These are phyloP conservation scores for Bryopsis sp. DNA, from an alignment of 139 green algal species.

Conservation along the genomic window DNA sequence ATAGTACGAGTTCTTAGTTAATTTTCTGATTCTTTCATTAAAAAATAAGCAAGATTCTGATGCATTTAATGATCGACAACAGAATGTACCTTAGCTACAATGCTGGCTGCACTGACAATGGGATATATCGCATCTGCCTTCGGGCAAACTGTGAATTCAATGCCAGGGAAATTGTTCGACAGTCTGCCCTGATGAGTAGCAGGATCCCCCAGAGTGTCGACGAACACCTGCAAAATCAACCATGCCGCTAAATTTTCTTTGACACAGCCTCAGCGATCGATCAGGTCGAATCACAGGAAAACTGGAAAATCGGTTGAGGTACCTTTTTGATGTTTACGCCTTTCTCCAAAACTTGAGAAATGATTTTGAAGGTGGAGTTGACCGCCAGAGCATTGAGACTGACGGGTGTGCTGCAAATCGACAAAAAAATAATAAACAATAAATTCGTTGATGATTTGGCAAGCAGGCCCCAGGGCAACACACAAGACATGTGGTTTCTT, in stretches of 20 bases:
- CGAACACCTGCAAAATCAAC: conserved; percentile 48
- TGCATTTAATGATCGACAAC: neutral
- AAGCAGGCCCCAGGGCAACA: neutral
- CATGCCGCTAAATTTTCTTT: no score
- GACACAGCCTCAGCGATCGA: no score
- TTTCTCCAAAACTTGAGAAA: conserved; percentile 44
- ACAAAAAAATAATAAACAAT: neutral
- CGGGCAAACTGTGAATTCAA: conserved; percentile 54
- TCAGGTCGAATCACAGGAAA: no score
- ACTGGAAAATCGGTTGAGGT: neutral
- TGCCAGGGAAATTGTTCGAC: conserved; percentile 42
- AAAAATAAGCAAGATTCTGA: neutral
- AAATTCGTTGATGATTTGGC: neutral
- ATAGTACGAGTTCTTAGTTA: no score
- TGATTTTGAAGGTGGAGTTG: conserved; percentile 53
- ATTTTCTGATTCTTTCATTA: no score
- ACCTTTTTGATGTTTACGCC: conserved; percentile 60
- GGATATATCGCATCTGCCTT: conserved; percentile 88
- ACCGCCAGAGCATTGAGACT: conserved; percentile 62
- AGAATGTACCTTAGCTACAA: conserved; percentile 76
- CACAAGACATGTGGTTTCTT: neutral
- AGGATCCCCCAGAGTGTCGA: conserved; percentile 90
- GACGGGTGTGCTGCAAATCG: conserved; percentile 14
- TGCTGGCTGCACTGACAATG: conserved; percentile 84
- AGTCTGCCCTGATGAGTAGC: conserved; percentile 47